Base-by-base conservation (phyloP, 202 grass and related monocot genomes). In the Panicum virgatum region DNA sequence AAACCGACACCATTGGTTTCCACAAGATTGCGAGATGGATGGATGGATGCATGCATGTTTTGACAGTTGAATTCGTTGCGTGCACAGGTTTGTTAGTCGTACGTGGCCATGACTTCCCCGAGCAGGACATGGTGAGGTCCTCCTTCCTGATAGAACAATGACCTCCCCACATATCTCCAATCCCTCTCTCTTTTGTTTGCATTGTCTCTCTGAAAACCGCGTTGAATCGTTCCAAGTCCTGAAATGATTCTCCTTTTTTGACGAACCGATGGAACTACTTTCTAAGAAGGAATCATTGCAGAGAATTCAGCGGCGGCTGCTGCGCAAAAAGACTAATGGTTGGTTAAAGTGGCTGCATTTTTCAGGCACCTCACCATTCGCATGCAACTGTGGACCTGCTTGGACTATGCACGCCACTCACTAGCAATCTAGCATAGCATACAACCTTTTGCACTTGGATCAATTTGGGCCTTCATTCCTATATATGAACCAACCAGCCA, bases 181-280 rank as follows among this genome's bases (percentile, higher is more conserved):
- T 62, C 9, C 42, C 75, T 43, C n/a, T n/a, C n/a, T n/a, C 30
- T 57, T 12, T 73, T 72, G 44, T 48, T 75, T n/a, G n/a, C n/a
- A n/a, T n/a, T n/a, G n/a, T 22, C 60, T 45, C 62, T 34, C 32
- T 34, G 8, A 83, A 81, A 82, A 89, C 73, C 83, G 88, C 72
- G 88, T 83, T 78, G 88, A 89, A 86, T 27, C 32, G 73, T 82
- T 89, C 88, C 59, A 82, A 86, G 51, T 48, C 77, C 47, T 82
- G 59, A 69, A 69, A 63, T 88, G 42, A 71, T n/a, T 77, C 72
- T 75, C 56, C 37, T 64, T 76, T 76, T 85, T 85, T 72, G 56
- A 65, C 76, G 38, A 38, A 34, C 45, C 0, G 1, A 19, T 20
- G 9, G 2, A 25, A 76, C 42, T 77, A 72, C 29, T 78, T 89